These are phyloP conservation scores for Colletotrichum chrysophilum DNA, from an alignment of 2,329 filamentous ascomycete species.

Conservation along the genomic window DNA sequence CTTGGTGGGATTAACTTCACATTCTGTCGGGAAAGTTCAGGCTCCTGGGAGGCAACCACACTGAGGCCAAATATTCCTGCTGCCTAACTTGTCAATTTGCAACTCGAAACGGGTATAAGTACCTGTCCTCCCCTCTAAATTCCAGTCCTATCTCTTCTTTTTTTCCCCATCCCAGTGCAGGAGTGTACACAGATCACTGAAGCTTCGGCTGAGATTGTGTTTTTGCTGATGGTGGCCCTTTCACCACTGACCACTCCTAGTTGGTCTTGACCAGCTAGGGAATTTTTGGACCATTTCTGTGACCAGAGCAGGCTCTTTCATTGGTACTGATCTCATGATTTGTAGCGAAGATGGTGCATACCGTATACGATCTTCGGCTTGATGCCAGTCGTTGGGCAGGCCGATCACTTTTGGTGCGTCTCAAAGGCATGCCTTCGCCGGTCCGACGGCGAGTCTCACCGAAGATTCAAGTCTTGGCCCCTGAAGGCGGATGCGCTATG, in stretches of 20 bases:
- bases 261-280: conserved; percentile 72
- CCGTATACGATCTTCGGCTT: background rate
- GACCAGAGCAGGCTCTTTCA: background rate
- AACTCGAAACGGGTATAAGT: background rate
- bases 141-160: conserved; percentile 35
- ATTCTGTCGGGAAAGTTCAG: background rate
- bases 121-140: background rate
- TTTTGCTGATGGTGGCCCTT: conserved; percentile 92
- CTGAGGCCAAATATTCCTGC: background rate
- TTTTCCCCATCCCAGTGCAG: conserved; percentile 66
- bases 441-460: background rate
- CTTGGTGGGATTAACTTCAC: background rate
- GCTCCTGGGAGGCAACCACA: background rate
- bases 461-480: background rate
- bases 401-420: background rate
- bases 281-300: conserved; percentile 71
- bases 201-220: conserved; percentile 84
- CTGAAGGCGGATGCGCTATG: background rate
- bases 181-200: conserved; percentile 82
- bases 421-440: background rate
- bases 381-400: background rate
- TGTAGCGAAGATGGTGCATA: background rate
- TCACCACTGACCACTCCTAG: conserved; percentile 71
- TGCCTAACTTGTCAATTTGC: background rate
- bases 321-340: background rate